Base-by-base conservation (phyloP, 306 rosid species). In the Echinosophora koreensis region DNA sequence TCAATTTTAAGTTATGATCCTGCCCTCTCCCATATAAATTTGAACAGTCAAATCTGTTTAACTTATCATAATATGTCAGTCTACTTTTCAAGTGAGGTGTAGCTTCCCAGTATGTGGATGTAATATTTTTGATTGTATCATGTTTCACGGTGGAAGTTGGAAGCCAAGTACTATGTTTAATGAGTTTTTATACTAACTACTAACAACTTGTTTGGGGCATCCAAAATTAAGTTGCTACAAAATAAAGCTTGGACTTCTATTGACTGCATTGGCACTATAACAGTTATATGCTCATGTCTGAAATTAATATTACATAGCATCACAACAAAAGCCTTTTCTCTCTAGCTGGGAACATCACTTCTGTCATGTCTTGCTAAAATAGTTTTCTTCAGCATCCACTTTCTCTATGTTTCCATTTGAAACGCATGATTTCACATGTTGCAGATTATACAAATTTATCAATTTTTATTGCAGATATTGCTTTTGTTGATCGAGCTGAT, bases 401-500 rank as follows among this genome's bases (percentile, higher is more conserved):
- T 80, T 54, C 66, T 59, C 37, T 18, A 60, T 32, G 6, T 71
- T 79, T 69, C 77, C 39, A 7, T 67, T 78, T 54, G 39, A 72
- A 69, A 50, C 27, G 22, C 22, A 74, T 50, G 41, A 52, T 86
- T 82, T 76, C 69, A 42, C 41, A 77, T 51, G 17, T 61, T 27
- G 77, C 41, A 14, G 44, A 82, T 76, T 67, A 54, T 74, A 66
- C 7, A 61, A 4, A 71, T 80, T 80, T 60, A 55, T 68, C 39
- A 66, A 30, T 82, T 82, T 30, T 68, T 66, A 60, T 84, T 78
- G 87, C 91, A 95, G 98, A 95, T 84, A 79, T 95, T 61, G 99
- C 99, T 66, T 96, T 96, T 87, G 96, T 96, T 57, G 99, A 95
- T 82, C 94, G 98, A 80, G 98, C 99, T 44, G 98, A 95, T 85